Conservation (phyloP, 768 basidiomycete genomes). For the Kwoniella shandongensis region DNA sequence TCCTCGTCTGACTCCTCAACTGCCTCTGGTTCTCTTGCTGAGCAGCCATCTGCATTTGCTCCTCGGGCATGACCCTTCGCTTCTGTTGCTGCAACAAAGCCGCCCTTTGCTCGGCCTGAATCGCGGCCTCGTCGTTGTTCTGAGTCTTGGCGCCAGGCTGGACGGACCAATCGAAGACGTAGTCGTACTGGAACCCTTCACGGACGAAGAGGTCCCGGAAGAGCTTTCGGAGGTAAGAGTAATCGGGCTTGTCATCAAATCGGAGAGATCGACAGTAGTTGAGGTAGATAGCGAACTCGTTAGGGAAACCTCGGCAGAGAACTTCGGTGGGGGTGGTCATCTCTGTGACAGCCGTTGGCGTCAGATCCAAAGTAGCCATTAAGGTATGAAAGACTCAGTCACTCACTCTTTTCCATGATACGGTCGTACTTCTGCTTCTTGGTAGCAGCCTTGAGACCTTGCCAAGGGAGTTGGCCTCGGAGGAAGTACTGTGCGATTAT, state of each 20-base stretch:
- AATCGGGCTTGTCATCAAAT: conserved; percentile 99
- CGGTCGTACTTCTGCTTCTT: conserved; percentile 99
- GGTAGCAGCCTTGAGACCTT: conserved; percentile 98
- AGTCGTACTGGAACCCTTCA: conserved; percentile 98
- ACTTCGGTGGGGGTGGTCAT: conserved; percentile 88
- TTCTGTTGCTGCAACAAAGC: conserved; percentile 16
- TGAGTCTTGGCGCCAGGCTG: conserved; percentile 35
- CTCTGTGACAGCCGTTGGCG: conserved; percentile 55
- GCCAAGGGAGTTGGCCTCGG: conserved; percentile 96
- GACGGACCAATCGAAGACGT: conserved; percentile 90
- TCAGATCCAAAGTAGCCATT: neutral
- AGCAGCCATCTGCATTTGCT: conserved; percentile 10
- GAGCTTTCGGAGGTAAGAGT: conserved; percentile 97
- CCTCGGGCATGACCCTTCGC: conserved; percentile 24
- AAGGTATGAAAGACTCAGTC: neutral
- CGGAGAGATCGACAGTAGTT: conserved; percentile 98
- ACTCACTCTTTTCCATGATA: conserved; percentile 94
- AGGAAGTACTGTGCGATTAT: conserved; percentile 71
- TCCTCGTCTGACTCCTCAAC: conserved; percentile 45
- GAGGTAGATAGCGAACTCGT: conserved; percentile 98
- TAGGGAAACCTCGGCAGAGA: conserved; percentile 98
- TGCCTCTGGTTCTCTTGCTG: conserved; percentile 41
- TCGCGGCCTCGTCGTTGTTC: conserved; percentile 25
- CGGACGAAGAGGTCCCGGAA: conserved; percentile 95
- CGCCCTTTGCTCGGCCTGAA: conserved; percentile 4